Percentiles rank a stretch among this genome's conserved stretches.
Evolutionary conservation across 192 early-diverging fungal species (phyloP).

Genomic region (Coemansia reversa): DNA sequence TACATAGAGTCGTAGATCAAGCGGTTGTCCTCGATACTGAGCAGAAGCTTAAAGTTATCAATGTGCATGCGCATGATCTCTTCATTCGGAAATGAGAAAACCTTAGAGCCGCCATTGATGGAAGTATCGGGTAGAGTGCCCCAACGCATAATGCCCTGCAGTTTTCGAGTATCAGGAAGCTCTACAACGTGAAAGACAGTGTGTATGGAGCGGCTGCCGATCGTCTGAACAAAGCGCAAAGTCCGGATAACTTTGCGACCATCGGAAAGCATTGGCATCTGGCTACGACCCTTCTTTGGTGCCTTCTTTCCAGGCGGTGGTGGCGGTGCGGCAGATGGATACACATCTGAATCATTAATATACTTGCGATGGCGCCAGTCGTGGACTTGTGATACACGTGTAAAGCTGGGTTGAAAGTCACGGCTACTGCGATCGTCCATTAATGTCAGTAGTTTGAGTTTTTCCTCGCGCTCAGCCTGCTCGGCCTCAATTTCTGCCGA

Average conservation of each 20-base stretch:
- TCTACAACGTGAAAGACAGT: conserved; percentile 64
- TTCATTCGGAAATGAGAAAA: conserved; percentile 53
- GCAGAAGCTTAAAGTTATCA: conserved; percentile 52
- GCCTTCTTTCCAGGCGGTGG: conserved; percentile 31
- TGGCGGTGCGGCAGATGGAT: conserved; percentile 29
- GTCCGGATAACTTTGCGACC: conserved; percentile 68
- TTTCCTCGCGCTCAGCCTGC: conserved; percentile 65
- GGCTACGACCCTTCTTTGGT: conserved; percentile 40
- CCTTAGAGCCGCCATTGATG: conserved; percentile 63
- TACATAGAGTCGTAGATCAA: conserved; percentile 49
- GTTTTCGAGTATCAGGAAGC: conserved; percentile 46
- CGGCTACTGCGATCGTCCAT: conserved; percentile 60
- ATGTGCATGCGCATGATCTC: conserved; percentile 54
- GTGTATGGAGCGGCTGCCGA: conserved; percentile 55
- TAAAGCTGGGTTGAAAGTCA: conserved; percentile 71
- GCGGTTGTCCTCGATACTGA: conserved; percentile 50
- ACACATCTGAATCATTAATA: conserved; percentile 54
- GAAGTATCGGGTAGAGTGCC: conserved; percentile 64
- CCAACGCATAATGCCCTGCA: conserved; percentile 69
- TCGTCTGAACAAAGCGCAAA: conserved; percentile 63
- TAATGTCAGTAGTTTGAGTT: conserved; percentile 64
- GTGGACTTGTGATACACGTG: conserved; percentile 64
- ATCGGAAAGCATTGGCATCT: conserved; percentile 53
- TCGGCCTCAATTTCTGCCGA: conserved; percentile 69
- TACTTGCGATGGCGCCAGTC: conserved; percentile 69